Conservation (phyloP, 2,329 filamentous ascomycete species). For the Fusarium globosum region DNA sequence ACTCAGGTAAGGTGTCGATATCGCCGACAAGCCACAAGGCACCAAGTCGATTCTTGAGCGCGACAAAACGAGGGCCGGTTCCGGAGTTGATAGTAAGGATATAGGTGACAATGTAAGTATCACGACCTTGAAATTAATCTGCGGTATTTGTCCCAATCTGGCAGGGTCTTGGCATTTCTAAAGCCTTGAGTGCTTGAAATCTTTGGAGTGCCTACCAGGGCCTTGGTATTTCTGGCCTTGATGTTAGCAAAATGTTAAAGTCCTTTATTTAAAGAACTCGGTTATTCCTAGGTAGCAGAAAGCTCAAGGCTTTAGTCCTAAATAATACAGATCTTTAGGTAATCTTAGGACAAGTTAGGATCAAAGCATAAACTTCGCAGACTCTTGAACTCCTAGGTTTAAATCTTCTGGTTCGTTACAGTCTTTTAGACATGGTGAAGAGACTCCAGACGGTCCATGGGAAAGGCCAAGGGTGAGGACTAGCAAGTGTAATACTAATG, state of each 20-base stretch:
- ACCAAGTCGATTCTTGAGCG: background rate
- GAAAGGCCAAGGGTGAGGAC: background rate
- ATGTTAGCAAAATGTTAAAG: background rate
- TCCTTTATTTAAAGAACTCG: background rate
- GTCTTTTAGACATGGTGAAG: background rate
- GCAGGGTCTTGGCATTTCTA: background rate
- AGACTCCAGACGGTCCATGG: background rate
- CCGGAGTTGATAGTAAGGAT: background rate
- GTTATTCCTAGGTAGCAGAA: background rate
- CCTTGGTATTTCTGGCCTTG: background rate
- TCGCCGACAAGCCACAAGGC: background rate
- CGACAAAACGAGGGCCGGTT: background rate
- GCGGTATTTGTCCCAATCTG: background rate
- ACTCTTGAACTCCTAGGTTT: background rate
- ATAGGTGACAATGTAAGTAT: background rate
- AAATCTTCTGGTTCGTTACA: background rate
- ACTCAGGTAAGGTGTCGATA: background rate
- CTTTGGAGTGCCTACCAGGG: background rate
- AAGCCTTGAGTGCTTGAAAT: too few relatives aligned
- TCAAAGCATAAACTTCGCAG: background rate
- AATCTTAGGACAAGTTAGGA: background rate
- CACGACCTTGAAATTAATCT: background rate
- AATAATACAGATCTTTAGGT: background rate
- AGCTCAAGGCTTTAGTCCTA: background rate
- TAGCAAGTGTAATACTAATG: background rate